Conservation (phyloP, 1,284 basidiomycete species). For the Apiotrichum akiyoshidainum region DNA sequence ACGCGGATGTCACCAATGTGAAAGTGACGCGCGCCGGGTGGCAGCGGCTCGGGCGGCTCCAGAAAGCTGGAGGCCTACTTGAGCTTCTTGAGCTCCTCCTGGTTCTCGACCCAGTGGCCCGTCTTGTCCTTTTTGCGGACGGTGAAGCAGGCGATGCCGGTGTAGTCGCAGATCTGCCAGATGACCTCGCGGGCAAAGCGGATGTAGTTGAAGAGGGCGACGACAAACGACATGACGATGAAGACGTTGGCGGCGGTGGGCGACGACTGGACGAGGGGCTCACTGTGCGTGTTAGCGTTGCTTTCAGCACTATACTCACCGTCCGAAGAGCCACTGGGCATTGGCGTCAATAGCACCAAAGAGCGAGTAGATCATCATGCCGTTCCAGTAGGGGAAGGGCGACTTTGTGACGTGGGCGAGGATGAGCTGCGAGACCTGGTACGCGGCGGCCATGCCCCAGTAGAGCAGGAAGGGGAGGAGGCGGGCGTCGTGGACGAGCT, state of each 20-base stretch:
- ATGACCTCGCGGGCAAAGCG: slow-evolving; percentile 79
- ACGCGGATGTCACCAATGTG: too few relatives aligned
- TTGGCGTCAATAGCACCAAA: slow-evolving; percentile 81
- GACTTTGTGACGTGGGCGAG: slow-evolving; percentile 84
- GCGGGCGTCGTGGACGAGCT: slow-evolving; percentile 56
- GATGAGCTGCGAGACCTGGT: slow-evolving; percentile 82
- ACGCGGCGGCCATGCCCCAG: slow-evolving; percentile 73
- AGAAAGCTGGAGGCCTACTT: neutral
- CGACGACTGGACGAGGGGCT: slow-evolving; percentile 46
- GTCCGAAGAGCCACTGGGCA: slow-evolving; percentile 62
- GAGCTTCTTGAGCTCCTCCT: slow-evolving; percentile 19
- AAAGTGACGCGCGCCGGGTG: too few relatives aligned
- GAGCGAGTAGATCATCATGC: slow-evolving; percentile 77
- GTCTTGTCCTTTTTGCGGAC: slow-evolving; percentile 73
- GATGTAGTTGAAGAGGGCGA: slow-evolving; percentile 67
- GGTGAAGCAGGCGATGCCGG: slow-evolving; percentile 86
- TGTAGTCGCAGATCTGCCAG: slow-evolving; percentile 76
- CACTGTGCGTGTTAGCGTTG: slow-evolving; percentile 17
- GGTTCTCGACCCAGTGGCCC: slow-evolving; percentile 64
- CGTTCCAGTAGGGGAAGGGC: slow-evolving; percentile 82
- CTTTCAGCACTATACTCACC: slow-evolving; percentile 54
- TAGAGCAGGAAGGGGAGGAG: slow-evolving; percentile 83
- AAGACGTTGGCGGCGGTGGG: slow-evolving; percentile 61
- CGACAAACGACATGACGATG: slow-evolving; percentile 58
- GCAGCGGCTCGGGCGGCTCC: too few relatives aligned